These are phyloP conservation scores for Chytriomyces sp. DNA, from an alignment of 192 early-diverging fungal genomes.

Conservation along the genomic window DNA sequence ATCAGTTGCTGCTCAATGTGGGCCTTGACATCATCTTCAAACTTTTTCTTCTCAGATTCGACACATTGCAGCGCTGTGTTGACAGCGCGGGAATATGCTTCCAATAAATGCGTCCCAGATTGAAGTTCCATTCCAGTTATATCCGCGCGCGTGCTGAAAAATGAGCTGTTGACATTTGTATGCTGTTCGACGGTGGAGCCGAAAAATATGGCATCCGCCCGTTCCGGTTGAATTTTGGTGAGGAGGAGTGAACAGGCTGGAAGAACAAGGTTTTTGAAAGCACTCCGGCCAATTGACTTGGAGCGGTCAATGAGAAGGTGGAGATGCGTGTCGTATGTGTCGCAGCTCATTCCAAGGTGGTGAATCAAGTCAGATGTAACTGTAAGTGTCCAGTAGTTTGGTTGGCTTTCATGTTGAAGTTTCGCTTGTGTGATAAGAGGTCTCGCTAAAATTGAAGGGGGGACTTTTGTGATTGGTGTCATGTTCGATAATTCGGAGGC, in stretches of 20 bases:
- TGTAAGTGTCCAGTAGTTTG: not conserved
- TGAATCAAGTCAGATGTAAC: not conserved
- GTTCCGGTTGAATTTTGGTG: not conserved
- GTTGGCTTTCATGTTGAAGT: not conserved
- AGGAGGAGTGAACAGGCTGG: not conserved
- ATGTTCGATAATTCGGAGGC: not conserved
- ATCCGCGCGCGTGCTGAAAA: not conserved
- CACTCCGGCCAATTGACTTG: not conserved
- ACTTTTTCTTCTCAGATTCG: not conserved
- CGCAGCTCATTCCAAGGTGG: not conserved
- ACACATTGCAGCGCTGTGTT: not conserved
- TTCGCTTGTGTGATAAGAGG: not conserved
- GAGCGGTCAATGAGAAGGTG: slow-evolving; percentile 9
- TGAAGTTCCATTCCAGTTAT: slow-evolving; percentile 4
- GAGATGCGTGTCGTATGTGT: not conserved
- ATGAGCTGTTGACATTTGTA: not conserved
- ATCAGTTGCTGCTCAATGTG: not conserved
- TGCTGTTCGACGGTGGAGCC: not conserved
- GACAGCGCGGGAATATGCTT: not conserved
- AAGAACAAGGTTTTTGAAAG: not conserved
- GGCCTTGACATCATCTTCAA: not conserved
- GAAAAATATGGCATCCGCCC: slow-evolving; percentile 17
- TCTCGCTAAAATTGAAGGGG: not conserved
- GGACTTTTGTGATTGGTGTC: not conserved
- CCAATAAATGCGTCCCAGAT: not conserved